Evolutionary conservation across 352 stramenopile species (phyloP), one percentile per base, ranked within the genome.

Genomic region (Peronosclerospora sorghi): DNA sequence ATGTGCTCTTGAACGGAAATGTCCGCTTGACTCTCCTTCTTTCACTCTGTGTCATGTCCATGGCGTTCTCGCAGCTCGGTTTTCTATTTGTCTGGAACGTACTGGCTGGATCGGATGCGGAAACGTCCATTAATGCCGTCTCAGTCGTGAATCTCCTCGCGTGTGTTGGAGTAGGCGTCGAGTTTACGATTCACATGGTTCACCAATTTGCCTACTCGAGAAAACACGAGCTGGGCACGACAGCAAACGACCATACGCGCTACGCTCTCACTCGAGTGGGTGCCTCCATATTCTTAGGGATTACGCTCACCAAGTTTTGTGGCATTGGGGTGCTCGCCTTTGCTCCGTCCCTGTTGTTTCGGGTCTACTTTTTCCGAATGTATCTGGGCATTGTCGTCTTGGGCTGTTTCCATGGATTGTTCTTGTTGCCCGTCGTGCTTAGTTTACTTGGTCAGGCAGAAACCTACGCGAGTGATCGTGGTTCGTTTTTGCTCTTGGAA

Each of bases 321-420:
- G 86, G 86, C 38, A 86, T 96, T 35, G 72, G 74, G 7, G 82
- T 96, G 20, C 56, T 96, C 8, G 80, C 80, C 10, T 93, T 95
- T 29, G 86, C 86, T 32, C 82, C 77, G n/a, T 95, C 83, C 24
- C 83, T 91, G 64, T 44, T 96, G 21, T 96, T 96, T 48, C 78
- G 81, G 21, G 69, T 95, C 8, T 96, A 96, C 49, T 96, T 95
- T 48, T 96, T 95, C 67, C 71, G 86, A 43, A 95, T 95, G 86
- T 96, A 96, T 57, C 61, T 94, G 54, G 69, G 68, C 18, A 92
- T 95, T 38, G 79, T 96, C 12, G 41, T 89, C 14, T 37, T 89
- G 18, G 86, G 86, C 8, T 90, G 78, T 32, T 90, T 95, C 53
- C 78, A 93, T 30, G 78, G 75, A 28, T 68, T 94, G 43, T 65